Evolutionary conservation across 441 rosid species (phyloP), one percentile per base, ranked within the genome.

Genomic region (Gossypium laxum): DNA sequence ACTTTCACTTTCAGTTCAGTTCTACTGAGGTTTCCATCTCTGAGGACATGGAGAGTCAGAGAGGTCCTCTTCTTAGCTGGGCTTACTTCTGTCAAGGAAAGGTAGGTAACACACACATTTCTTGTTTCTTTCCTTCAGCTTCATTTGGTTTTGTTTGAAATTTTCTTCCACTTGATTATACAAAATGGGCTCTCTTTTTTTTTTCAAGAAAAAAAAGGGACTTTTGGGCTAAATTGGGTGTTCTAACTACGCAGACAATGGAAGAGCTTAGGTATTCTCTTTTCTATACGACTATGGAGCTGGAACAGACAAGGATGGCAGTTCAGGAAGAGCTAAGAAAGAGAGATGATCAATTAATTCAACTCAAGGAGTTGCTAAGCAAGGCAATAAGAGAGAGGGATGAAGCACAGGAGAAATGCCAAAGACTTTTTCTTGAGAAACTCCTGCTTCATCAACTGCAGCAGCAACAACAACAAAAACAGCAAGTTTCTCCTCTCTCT

Each of bases 181-280:
- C 47, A 1, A 19, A 18, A 41, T 65, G 4, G 14, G 19, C 8
- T 15, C 8, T 5, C 34, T 30, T 3, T 12, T 28, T 61, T 19
- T 19, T 32, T 32, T 1, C 0, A 5, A 32, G 1, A 1, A 5
- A 32, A 32, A 19, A 19, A 12, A 17, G 10, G 21, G 48, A 10
- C 1, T 63, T 24, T 12, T 32, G 17, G 51, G 6, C n/a, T 30
- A 54, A 45, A 5, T 56, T 70, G 67, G 15, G 59, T 50, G 61
- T 32, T 43, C 17, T 77, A 45, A 5, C 74, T 72, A 61, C 75
- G 72, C 83, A 91, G 98, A 82, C 80, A 51, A 76, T 86, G 81
- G 97, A 91, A 54, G 97, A 90, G 52, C 64, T 88, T 47, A 84
- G 78, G 79, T 79, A 85, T 70, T 81, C 86, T 7, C 86, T 88